Base-by-base conservation (phyloP, 2,329 filamentous ascomycete genomes). In the Penicillium sp. region DNA sequence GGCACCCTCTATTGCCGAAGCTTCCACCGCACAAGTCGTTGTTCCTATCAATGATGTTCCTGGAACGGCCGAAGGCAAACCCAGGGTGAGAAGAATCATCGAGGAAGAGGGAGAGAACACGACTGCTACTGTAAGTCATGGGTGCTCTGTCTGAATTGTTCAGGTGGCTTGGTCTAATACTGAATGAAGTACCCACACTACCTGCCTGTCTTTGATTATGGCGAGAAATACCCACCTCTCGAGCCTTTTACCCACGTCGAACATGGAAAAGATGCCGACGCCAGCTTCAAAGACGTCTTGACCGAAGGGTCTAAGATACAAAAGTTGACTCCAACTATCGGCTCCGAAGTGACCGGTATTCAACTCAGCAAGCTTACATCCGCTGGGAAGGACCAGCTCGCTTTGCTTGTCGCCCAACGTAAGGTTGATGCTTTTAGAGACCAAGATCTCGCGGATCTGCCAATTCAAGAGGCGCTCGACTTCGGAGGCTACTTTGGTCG, bases 401-500 rank as follows among this genome's bases (percentile, higher is more conserved):
- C 70, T 27, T 61, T 71, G 3, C 56, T 71, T 18, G 69, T 71
- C 14, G 68, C 69, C 1, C 69, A 70, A 51, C 69, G 68, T 48
- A 71, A 69, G 35, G 70, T 70, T 5, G 68, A 71, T 3, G 64
- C 52, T 5, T 65, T 67, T 38, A 49, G 60, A 38, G 79, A 84
- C 64, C 89, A 91, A 65, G 86, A 91, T 67, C 82, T 87, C 61
- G 82, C 83, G 36, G 78, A 88, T 59, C 76, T 90, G 6, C 79
- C 86, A 3, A 90, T 91, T 63, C 67, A 80, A n/a, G 79, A 88
- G 2, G 88, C 87, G 1, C 76, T 90, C 26, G 78, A 85, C 14
- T 84, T 85, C 59, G 88, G 84, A 45, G 79, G 81, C 39, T 90
- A 91, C 74, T 92, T 90, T 67, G 89, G 89, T 34, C 84, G 87